Percentiles rank a stretch among this genome's conserved stretches.
phyloP scores from a whole-genome alignment of 495 filamentous ascomycete species.

The Aspergillus carlsbadensis region DNA sequence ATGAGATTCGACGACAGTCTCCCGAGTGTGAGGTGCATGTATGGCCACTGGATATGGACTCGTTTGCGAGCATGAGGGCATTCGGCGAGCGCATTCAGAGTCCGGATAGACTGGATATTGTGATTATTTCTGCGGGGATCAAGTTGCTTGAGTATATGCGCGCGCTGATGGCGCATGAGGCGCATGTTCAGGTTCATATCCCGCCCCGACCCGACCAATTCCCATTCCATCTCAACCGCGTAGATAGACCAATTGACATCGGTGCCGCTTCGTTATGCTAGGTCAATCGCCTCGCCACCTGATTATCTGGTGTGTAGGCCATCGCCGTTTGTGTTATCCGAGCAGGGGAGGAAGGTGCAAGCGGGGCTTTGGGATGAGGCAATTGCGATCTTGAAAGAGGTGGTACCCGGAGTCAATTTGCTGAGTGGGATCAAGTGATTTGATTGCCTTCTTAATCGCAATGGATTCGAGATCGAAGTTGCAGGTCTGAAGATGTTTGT shows the following conservation, averaged over 20 bases:
- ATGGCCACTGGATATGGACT: conserved; percentile 8
- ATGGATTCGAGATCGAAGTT: too few relatives aligned
- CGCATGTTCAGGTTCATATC: conserved; percentile 4
- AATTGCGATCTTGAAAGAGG: too few relatives aligned
- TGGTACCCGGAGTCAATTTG: too few relatives aligned
- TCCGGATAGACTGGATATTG: conserved; percentile 7
- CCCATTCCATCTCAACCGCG: too few relatives aligned
- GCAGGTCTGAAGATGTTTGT: too few relatives aligned
- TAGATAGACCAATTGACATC: too few relatives aligned
- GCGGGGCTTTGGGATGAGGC: background rate
- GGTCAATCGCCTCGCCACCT: background rate
- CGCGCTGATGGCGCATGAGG: conserved; percentile 3
- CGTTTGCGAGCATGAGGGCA: conserved; percentile 1
- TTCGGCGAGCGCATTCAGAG: conserved; percentile 2
- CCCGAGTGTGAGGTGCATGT: background rate
- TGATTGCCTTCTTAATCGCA: too few relatives aligned
- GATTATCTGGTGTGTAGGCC: background rate
- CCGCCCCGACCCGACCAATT: background rate
- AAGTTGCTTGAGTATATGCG: conserved; percentile 5
- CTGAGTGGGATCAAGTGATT: too few relatives aligned
- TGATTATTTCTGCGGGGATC: conserved; percentile 8
- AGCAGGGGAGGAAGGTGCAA: background rate
- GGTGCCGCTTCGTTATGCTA: too few relatives aligned
- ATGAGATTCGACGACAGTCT: background rate
- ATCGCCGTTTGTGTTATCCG: conserved; percentile 6